Conservation (phyloP, 2,329 filamentous ascomycete species). For the Aspergillus quadrilineatus region DNA sequence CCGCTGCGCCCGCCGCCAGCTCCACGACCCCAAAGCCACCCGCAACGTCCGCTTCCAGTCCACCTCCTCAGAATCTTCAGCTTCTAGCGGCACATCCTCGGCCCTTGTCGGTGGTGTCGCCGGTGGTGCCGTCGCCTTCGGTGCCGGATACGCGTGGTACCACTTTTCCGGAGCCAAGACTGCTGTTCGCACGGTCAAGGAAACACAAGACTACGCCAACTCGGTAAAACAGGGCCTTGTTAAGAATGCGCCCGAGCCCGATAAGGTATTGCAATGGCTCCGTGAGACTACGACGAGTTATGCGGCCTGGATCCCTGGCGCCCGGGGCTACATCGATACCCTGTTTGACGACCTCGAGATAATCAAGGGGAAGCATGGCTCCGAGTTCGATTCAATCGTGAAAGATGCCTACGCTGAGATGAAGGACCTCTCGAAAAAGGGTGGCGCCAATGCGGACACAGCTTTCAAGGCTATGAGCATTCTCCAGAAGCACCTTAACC, state of each 20-base stretch:
- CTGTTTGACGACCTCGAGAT: conserved; percentile 70
- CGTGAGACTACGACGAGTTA: conserved; percentile 67
- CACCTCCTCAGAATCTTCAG: conserved; percentile 23
- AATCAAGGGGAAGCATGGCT: conserved; percentile 64
- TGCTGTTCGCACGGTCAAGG: conserved; percentile 50
- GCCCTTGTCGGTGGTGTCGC: conserved; percentile 50
- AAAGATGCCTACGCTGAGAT: conserved; percentile 67
- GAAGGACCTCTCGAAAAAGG: conserved; percentile 57
- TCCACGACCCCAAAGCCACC: conserved; percentile 1
- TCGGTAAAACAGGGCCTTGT: conserved; percentile 61
- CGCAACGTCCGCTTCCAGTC: conserved; percentile 29
- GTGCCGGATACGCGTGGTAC: conserved; percentile 54
- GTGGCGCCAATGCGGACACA: conserved; percentile 63
- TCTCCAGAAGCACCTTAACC: conserved; percentile 60
- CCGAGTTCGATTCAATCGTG: conserved; percentile 69
- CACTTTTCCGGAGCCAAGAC: conserved; percentile 53
- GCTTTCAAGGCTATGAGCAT: conserved; percentile 62
- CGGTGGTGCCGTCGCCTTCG: conserved; percentile 50
- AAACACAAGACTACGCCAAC: conserved; percentile 62
- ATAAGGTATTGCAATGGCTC: conserved; percentile 66
- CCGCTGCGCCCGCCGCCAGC: conserved; percentile 10
- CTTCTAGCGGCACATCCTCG: conserved; percentile 24
- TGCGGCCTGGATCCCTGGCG: conserved; percentile 70
- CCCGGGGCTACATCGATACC: conserved; percentile 64
- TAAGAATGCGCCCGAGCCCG: conserved; percentile 62